phyloP scores from a whole-genome alignment of 495 filamentous ascomycete species.

The Tirmania nivea region DNA sequence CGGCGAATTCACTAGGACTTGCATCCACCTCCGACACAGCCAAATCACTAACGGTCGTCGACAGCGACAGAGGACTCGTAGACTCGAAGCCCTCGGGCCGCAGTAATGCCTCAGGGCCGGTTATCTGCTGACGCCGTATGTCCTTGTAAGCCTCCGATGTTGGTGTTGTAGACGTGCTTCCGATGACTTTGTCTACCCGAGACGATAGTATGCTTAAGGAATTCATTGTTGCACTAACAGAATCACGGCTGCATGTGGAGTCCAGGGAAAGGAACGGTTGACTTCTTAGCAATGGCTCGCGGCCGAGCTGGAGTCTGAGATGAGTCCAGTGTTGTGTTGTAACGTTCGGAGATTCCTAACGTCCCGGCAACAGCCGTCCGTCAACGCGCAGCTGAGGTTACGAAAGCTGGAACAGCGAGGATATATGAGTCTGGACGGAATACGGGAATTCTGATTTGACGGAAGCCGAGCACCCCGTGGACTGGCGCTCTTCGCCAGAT shows the following conservation, averaged over 20 bases:
- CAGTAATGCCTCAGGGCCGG: background rate
- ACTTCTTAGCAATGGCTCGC: no score
- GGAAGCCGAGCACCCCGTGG: no score
- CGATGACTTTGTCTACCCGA: conserved; percentile 41
- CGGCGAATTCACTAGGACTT: background rate
- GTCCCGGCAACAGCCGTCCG: no score
- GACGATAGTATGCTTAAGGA: conserved; percentile 86
- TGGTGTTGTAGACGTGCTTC: conserved; percentile 28
- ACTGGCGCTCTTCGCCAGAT: no score
- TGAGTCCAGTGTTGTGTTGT: no score
- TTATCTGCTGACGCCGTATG: conserved; percentile 2
- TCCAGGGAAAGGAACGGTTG: no score
- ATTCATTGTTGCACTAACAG: conserved; percentile 59
- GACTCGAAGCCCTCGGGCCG: background rate
- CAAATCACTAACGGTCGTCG: background rate
- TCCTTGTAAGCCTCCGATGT: conserved; percentile 9
- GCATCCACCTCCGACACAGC: background rate
- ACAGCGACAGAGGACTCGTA: background rate
- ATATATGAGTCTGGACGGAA: no score
- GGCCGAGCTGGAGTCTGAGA: no score
- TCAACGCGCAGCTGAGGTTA: no score
- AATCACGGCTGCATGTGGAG: conserved; percentile 26
- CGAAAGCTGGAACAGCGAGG: no score
- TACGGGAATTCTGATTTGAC: no score
- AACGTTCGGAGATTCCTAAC: no score